Evolutionary conservation across 2,329 filamentous ascomycete species (phyloP).

Genomic region (Apiospora saccharicola): DNA sequence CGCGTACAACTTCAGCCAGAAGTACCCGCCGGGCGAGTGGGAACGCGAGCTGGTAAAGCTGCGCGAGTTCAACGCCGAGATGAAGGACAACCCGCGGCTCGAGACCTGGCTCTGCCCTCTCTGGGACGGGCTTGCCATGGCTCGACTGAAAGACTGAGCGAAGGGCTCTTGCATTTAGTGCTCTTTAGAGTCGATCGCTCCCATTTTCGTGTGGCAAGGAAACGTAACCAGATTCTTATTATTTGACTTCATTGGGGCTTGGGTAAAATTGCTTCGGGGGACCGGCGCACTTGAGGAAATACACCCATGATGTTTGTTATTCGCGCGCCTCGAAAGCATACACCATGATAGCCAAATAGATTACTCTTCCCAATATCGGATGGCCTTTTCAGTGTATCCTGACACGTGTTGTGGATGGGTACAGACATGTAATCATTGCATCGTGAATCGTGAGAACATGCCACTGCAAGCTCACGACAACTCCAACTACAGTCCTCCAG

Average conservation of each 20-base stretch:
- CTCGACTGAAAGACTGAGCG: slow-evolving; percentile 45
- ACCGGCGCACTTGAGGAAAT: not conserved
- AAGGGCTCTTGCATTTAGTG: not conserved
- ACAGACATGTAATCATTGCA: too few species aligned
- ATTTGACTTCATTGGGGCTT: not conserved
- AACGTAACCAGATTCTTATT: not conserved
- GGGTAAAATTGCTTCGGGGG: not conserved
- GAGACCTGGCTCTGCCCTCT: slow-evolving; percentile 51
- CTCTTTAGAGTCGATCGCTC: not conserved
- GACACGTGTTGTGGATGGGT: too few species aligned
- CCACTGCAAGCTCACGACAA: too few species aligned
- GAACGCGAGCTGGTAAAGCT: slow-evolving; percentile 38
- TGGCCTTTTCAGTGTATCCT: not conserved
- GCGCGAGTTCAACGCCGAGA: slow-evolving; percentile 45
- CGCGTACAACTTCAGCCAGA: slow-evolving; percentile 31
- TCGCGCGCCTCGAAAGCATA: not conserved
- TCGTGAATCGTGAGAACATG: too few species aligned
- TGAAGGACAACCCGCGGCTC: slow-evolving; percentile 44
- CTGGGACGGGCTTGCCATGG: slow-evolving; percentile 52
- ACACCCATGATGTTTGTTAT: not conserved
- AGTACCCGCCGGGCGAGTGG: not conserved
- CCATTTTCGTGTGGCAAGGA: not conserved
- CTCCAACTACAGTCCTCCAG: too few species aligned
- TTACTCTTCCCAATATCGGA: not conserved
- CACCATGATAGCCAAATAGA: not conserved